phyloP scores from a whole-genome alignment of 192 early-diverging fungal species.

The Coemansia umbellata region DNA sequence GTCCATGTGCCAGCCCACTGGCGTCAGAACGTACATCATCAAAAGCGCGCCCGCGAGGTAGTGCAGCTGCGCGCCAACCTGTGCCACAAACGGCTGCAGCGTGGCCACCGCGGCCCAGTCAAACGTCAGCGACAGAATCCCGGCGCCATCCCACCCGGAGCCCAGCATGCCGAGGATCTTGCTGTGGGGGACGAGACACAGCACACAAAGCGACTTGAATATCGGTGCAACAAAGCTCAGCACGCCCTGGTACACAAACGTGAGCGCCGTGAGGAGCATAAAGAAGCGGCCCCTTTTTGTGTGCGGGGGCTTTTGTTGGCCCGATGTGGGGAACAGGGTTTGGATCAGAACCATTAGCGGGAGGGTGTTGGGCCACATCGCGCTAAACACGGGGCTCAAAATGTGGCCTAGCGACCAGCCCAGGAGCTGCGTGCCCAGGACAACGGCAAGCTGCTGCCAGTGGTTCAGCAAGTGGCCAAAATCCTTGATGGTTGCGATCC shows the following conservation, averaged over 20 bases:
- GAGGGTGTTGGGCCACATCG: slow-evolving; percentile 38
- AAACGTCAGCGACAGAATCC: slow-evolving; percentile 63
- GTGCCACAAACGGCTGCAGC: slow-evolving; percentile 63
- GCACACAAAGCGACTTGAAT: slow-evolving; percentile 60
- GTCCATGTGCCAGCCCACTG: slow-evolving; percentile 62
- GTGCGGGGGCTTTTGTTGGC: not conserved
- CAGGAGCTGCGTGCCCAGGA: slow-evolving; percentile 35
- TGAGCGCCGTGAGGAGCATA: slow-evolving; percentile 11
- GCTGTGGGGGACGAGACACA: slow-evolving; percentile 53
- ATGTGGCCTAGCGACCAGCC: slow-evolving; percentile 45
- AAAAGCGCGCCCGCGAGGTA: slow-evolving; percentile 62
- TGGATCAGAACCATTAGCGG: slow-evolving; percentile 40
- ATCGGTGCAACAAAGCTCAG: slow-evolving; percentile 63
- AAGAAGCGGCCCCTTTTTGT: not conserved
- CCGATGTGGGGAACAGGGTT: slow-evolving; percentile 11
- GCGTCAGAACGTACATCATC: slow-evolving; percentile 70
- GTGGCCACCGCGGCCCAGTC: slow-evolving; percentile 66
- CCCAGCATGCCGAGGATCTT: slow-evolving; percentile 26
- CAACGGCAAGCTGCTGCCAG: slow-evolving; percentile 35
- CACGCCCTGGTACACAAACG: slow-evolving; percentile 52
- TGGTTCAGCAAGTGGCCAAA: slow-evolving; percentile 24
- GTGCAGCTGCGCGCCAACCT: slow-evolving; percentile 67
- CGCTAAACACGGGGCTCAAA: slow-evolving; percentile 30
- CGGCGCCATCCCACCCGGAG: slow-evolving; percentile 57
- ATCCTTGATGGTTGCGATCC: slow-evolving; percentile 43